Evolutionary conservation across 2,329 filamentous ascomycete genomes (phyloP).

Genomic region (Eurotiales sp.): DNA sequence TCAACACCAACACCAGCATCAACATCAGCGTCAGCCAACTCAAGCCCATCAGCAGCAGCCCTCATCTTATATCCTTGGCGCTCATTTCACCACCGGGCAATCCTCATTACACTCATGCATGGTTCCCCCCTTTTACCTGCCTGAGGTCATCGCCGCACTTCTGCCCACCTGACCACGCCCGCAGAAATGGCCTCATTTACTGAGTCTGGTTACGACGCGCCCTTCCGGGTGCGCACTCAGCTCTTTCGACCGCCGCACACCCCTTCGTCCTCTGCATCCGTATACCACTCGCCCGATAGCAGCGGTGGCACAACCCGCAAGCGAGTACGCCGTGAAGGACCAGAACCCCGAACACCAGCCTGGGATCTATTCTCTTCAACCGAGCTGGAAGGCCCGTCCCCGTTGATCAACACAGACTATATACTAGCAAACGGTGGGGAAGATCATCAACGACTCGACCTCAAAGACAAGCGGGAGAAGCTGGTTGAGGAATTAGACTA

Average conservation of each 20-base stretch:
- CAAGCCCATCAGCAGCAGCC: not conserved
- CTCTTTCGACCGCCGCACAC: slow-evolving; percentile 16
- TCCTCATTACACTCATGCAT: not conserved
- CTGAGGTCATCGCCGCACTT: not conserved
- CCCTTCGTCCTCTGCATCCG: slow-evolving; percentile 9
- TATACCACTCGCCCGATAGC: slow-evolving; percentile 6
- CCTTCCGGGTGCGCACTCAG: slow-evolving; percentile 18
- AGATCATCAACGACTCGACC: slow-evolving; percentile 4
- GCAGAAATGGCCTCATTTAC: slow-evolving; percentile 14
- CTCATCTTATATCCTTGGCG: not conserved
- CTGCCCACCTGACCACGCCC: not conserved
- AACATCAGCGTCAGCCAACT: no score
- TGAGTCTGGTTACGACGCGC: slow-evolving; percentile 12
- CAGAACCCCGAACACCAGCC: slow-evolving; percentile 21
- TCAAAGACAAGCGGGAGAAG: slow-evolving; percentile 24
- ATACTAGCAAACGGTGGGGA: slow-evolving; percentile 28
- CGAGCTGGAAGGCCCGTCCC: slow-evolving; percentile 30
- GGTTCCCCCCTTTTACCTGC: not conserved
- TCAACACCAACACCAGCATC: no score
- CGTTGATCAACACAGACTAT: slow-evolving; percentile 38
- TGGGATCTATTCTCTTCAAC: slow-evolving; percentile 21
- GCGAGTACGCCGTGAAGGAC: slow-evolving; percentile 26
- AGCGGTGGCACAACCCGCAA: slow-evolving; percentile 23
- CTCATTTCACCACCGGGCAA: not conserved
- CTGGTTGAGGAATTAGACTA: slow-evolving; percentile 33